Percentiles rank a stretch among this genome's conserved stretches.
These are phyloP conservation scores for Boeremia lycopersici DNA, from an alignment of 2,329 filamentous ascomycete genomes.

Conservation along the genomic window DNA sequence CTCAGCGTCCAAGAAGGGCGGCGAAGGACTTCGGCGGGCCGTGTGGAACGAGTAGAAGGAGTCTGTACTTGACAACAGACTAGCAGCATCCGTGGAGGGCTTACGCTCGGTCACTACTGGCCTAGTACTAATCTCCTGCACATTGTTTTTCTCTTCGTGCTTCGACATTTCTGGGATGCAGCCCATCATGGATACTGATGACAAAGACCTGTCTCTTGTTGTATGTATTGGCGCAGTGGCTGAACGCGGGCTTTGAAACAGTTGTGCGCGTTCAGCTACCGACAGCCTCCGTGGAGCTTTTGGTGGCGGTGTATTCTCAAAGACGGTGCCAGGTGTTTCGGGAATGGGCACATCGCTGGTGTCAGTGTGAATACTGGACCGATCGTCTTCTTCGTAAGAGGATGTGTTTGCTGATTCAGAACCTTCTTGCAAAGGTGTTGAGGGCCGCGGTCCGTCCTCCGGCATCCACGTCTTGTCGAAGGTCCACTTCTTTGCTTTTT, in stretches of 20 bases:
- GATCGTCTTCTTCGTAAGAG: constrained; percentile 44
- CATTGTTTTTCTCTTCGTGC: constrained; percentile 11
- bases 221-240: constrained; percentile 31
- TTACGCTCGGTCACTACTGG: constrained; percentile 25
- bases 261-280: constrained; percentile 39
- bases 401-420: constrained; percentile 40
- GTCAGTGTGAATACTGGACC: constrained; percentile 42
- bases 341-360: constrained; percentile 32
- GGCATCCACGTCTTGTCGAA: constrained; percentile 56
- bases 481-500: constrained; percentile 58
- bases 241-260: constrained; percentile 39
- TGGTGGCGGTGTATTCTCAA: constrained; percentile 21
- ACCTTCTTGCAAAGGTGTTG: constrained; percentile 36
- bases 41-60: constrained; percentile 47
- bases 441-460: constrained; percentile 45
- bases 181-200: constrained; percentile 25
- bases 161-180: constrained; percentile 27
- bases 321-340: constrained; percentile 29
- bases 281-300: constrained; percentile 30
- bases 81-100: constrained; percentile 37
- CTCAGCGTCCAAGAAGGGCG: constrained; percentile 35
- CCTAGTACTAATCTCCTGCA: constrained; percentile 10
- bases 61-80: constrained; percentile 43
- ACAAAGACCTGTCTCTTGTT: constrained; percentile 16
- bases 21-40: constrained; percentile 30